Evolutionary conservation across 192 early-diverging fungal genomes (phyloP).

Genomic region (Coemansia asiatica): DNA sequence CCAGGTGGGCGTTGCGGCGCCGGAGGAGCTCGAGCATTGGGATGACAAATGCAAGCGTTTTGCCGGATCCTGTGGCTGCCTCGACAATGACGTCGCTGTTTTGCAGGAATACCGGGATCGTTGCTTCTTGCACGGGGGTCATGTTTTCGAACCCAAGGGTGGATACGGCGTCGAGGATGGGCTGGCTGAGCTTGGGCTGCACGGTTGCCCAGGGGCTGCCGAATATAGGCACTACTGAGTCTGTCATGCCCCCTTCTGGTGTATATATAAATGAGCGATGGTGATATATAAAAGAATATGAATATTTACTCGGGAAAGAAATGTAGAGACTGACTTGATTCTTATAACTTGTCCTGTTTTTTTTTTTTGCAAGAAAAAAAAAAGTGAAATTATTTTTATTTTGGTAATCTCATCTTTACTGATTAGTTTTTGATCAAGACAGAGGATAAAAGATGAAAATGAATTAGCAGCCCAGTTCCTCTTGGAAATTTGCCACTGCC

Average conservation of each 20-base stretch:
- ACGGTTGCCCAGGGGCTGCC: conserved; percentile 67
- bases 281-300: not conserved
- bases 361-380: too few relatives aligned
- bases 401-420: too few relatives aligned
- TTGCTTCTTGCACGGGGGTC: conserved; percentile 92
- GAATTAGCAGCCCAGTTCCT: too few relatives aligned
- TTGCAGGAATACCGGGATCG: conserved; percentile 88
- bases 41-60: conserved; percentile 89
- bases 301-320: too few relatives aligned
- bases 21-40: conserved; percentile 88
- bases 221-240: conserved; percentile 53
- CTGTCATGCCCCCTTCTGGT: conserved; percentile 22
- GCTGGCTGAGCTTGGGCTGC: conserved; percentile 59
- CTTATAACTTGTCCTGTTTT: too few relatives aligned
- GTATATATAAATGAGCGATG: not conserved
- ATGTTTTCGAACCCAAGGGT: conserved; percentile 78
- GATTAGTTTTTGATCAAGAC: too few relatives aligned
- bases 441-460: too few relatives aligned
- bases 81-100: conserved; percentile 97
- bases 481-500: too few relatives aligned
- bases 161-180: conserved; percentile 58
- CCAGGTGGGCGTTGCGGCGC: conserved; percentile 60
- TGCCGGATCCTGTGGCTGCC: conserved; percentile 95
- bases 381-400: not conserved
- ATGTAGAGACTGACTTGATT: too few relatives aligned